These are phyloP conservation scores for Phoma sp. DNA, from an alignment of 2,329 filamentous ascomycete species.

Conservation along the genomic window DNA sequence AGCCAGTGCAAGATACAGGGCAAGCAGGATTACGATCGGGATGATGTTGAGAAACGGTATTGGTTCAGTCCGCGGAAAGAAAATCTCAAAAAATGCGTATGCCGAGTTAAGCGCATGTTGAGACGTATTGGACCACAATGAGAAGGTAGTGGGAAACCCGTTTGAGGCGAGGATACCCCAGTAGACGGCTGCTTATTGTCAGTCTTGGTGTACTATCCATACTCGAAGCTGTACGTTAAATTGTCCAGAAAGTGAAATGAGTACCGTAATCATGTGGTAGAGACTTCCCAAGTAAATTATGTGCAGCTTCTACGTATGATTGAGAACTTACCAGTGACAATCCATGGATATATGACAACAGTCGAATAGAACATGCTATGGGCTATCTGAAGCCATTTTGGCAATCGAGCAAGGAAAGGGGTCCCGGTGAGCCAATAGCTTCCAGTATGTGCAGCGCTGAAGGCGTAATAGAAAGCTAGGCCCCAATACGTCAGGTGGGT, in stretches of 20 bases:
- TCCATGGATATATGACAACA: constrained; percentile 52
- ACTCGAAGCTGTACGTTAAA: neutral
- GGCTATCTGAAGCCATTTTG: constrained; percentile 44
- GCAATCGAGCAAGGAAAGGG: constrained; percentile 49
- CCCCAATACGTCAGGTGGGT: constrained; percentile 85
- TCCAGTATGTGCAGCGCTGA: constrained; percentile 72
- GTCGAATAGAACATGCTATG: constrained; percentile 54
- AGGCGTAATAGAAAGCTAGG: constrained; percentile 77
- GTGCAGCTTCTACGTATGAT: neutral
- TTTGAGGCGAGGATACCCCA: constrained; percentile 50
- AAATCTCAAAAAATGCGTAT: constrained; percentile 79
- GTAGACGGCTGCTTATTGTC: constrained; percentile 48
- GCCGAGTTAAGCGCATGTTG: constrained; percentile 77
- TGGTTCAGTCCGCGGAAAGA: constrained; percentile 70
- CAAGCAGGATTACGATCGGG: constrained; percentile 73
- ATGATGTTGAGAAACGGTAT: constrained; percentile 71
- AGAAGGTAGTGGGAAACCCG: constrained; percentile 46
- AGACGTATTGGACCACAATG: constrained; percentile 68
- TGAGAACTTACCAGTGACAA: constrained; percentile 53
- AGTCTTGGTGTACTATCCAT: constrained; percentile 12
- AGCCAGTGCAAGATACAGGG: constrained; percentile 74
- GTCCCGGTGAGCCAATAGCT: constrained; percentile 62
- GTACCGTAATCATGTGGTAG: neutral
- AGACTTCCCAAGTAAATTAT: neutral
- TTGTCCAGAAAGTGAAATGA: neutral